These are phyloP conservation scores for Aspergillus neotritici DNA, from an alignment of 2,329 filamentous ascomycete genomes.

Conservation along the genomic window DNA sequence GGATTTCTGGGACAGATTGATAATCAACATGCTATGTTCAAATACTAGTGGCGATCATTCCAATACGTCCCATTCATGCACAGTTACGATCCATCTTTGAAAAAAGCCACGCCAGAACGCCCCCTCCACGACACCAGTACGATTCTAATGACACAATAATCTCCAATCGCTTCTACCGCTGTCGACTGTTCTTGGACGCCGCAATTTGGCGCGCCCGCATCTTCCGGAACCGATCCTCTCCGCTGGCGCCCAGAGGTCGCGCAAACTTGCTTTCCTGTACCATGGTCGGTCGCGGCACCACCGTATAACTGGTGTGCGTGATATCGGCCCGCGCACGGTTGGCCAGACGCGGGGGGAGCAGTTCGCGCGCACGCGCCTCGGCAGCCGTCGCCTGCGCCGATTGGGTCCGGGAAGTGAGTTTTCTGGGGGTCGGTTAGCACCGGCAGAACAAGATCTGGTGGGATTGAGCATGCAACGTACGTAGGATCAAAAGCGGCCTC, in stretches of 20 bases:
- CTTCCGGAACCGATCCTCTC: slow-evolving; percentile 45
- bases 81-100: background rate
- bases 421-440: slow-evolving; percentile 20
- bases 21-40: too few species aligned
- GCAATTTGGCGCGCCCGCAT: slow-evolving; percentile 46
- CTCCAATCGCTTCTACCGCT: slow-evolving; percentile 22
- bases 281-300: slow-evolving; percentile 56
- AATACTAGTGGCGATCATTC: too few species aligned
- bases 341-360: slow-evolving; percentile 48
- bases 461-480: slow-evolving; percentile 23
- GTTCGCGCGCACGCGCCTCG: slow-evolving; percentile 47
- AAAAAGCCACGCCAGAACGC: slow-evolving; percentile 2
- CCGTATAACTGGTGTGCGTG: slow-evolving; percentile 56
- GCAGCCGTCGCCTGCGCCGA: slow-evolving; percentile 39
- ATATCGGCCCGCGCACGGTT: slow-evolving; percentile 57
- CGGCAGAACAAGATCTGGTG: background rate
- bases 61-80: too few species aligned
- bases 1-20: too few species aligned
- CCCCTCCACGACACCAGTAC: background rate
- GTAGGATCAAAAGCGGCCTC: slow-evolving; percentile 56
- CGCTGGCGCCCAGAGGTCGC: slow-evolving; percentile 42
- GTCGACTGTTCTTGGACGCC: slow-evolving; percentile 33
- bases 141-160: background rate
- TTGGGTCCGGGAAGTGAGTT: slow-evolving; percentile 30
- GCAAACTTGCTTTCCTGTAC: slow-evolving; percentile 42